These are phyloP conservation scores for Rubia peregrina DNA, from an alignment of 305 asterid genomes.

Conservation along the genomic window DNA sequence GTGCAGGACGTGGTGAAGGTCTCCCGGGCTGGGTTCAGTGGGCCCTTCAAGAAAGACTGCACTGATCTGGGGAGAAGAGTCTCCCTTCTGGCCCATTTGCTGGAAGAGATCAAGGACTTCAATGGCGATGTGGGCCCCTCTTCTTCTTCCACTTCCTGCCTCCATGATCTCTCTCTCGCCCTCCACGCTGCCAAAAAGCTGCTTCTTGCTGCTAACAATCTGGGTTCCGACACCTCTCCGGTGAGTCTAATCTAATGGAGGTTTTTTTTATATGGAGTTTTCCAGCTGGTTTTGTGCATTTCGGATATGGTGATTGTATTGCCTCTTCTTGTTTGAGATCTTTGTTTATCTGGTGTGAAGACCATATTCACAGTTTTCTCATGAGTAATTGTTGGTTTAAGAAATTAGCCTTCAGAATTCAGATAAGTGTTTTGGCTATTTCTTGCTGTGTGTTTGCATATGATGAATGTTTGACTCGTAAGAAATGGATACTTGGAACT, in stretches of 20 bases:
- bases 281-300: neutral
- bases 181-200: conserved; percentile 32
- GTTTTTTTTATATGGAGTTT: neutral
- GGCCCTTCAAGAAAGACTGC: conserved; percentile 75
- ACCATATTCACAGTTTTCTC: neutral
- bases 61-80: conserved; percentile 69
- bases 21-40: conserved; percentile 62
- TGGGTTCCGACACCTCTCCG: conserved; percentile 22
- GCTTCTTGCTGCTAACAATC: conserved; percentile 30
- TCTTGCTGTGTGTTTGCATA: neutral
- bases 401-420: neutral
- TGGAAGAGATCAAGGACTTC: conserved; percentile 71
- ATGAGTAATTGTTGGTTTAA: neutral
- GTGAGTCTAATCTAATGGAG: conserved; percentile 19
- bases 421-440: neutral
- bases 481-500: neutral
- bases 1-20: conserved; percentile 56
- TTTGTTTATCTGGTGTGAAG: neutral
- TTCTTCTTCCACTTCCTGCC: conserved; percentile 34
- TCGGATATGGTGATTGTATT: neutral
- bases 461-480: neutral
- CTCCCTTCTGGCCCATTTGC: conserved; percentile 64
- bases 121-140: conserved; percentile 30
- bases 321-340: neutral
- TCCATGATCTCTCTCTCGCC: conserved; percentile 47